Percentiles rank a stretch among this genome's conserved stretches.
These are phyloP conservation scores for Boletus rubroflammeus DNA, from an alignment of 768 basidiomycete genomes.

Conservation along the genomic window DNA sequence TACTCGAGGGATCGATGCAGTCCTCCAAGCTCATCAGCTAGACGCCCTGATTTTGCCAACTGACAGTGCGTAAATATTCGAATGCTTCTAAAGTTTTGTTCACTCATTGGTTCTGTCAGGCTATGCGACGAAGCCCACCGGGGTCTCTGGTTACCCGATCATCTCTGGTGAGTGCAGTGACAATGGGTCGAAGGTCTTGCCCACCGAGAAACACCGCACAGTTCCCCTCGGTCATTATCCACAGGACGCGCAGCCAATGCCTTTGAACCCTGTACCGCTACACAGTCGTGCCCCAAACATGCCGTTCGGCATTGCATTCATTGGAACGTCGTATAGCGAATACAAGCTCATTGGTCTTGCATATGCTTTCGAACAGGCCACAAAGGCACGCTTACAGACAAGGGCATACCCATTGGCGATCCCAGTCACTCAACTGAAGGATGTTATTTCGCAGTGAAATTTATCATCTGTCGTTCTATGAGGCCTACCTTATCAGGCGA, in stretches of 20 bases:
- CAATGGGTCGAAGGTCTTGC: background rate
- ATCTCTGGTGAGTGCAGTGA: constrained; percentile 48
- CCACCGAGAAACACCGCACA: constrained; percentile 3
- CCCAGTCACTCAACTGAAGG: constrained; percentile 49
- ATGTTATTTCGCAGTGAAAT: constrained; percentile 27
- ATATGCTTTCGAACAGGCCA: constrained; percentile 66
- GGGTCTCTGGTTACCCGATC: constrained; percentile 64
- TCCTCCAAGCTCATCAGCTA: constrained; percentile 41
- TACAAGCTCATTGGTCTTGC: constrained; percentile 53
- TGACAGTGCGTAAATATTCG: constrained; percentile 24
- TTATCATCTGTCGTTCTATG: background rate
- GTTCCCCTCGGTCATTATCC: constrained; percentile 64
- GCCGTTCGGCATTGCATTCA: constrained; percentile 60
- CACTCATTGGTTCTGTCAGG: constrained; percentile 8
- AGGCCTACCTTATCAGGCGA: constrained; percentile 1
- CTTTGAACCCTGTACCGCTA: constrained; percentile 41
- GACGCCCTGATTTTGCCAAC: constrained; percentile 53
- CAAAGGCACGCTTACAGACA: constrained; percentile 46
- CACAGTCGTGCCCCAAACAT: constrained; percentile 39
- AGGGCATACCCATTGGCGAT: constrained; percentile 50
- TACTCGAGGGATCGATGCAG: constrained; percentile 52
- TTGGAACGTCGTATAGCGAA: constrained; percentile 61
- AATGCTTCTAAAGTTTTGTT: background rate
- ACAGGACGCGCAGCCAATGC: constrained; percentile 38
- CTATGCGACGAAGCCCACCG: constrained; percentile 35